These are phyloP conservation scores for Chlorella sp. DNA, from an alignment of 139 green algal species.

Conservation along the genomic window DNA sequence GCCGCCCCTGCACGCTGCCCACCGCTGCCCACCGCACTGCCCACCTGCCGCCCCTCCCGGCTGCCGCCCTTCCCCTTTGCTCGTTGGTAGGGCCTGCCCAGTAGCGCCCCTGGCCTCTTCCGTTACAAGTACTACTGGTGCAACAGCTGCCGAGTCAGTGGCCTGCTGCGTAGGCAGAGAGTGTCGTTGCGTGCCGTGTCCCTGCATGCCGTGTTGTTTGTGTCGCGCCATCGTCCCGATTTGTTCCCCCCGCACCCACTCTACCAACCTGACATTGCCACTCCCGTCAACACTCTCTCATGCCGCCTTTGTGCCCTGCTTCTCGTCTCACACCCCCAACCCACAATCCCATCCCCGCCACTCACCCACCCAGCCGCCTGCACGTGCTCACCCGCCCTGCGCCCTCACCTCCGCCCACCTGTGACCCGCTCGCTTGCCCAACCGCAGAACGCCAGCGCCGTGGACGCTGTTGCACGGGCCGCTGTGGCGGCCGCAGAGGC, in stretches of 20 bases:
- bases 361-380: not conserved
- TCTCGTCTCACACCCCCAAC: no score
- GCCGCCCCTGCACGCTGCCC: not conserved
- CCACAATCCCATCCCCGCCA: no score
- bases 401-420: not conserved
- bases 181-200: not conserved
- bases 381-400: not conserved
- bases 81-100: not conserved
- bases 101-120: not conserved
- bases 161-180: no score
- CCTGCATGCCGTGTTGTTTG: not conserved
- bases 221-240: not conserved
- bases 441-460: not conserved
- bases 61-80: not conserved
- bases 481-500: no score
- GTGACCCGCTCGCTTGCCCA: not conserved
- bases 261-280: no score
- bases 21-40: not conserved
- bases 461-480: not conserved
- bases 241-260: not conserved
- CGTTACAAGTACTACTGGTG: slow-evolving; percentile 15
- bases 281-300: no score
- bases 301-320: no score
- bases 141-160: slow-evolving; percentile 2
- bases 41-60: not conserved